phyloP scores from a whole-genome alignment of 2,329 filamentous ascomycete species.

The Aspergillus sp. region DNA sequence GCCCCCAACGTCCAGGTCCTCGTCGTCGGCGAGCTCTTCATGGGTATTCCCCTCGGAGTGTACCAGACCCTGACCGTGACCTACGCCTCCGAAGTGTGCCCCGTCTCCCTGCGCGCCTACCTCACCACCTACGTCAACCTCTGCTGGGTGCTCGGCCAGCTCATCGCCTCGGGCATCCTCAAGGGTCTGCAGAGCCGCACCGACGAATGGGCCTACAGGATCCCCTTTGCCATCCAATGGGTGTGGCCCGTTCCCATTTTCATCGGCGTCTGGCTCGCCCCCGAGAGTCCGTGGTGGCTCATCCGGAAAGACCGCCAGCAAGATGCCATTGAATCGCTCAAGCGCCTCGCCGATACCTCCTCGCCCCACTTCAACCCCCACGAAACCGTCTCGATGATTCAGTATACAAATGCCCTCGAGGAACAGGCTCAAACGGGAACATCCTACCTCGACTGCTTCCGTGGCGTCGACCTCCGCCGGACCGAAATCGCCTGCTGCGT shows the following conservation, averaged over 20 bases:
- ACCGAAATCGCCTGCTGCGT: conserved; percentile 47
- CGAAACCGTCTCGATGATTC: conserved; percentile 43
- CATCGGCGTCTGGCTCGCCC: conserved; percentile 48
- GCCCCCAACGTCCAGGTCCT: conserved; percentile 48
- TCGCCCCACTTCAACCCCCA: conserved; percentile 29
- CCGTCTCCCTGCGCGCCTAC: conserved; percentile 42
- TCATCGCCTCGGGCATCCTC: conserved; percentile 53
- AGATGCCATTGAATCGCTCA: conserved; percentile 39
- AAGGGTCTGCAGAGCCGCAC: conserved; percentile 44
- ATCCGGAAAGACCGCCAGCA: conserved; percentile 40
- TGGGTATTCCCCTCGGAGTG: conserved; percentile 52
- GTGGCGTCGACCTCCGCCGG: conserved; percentile 38
- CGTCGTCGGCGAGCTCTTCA: conserved; percentile 52
- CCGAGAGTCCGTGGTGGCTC: conserved; percentile 54
- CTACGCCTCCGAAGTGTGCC: conserved; percentile 49
- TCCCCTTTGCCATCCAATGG: conserved; percentile 55
- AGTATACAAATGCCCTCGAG: conserved; percentile 41
- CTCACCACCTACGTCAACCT: conserved; percentile 47
- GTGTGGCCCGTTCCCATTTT: conserved; percentile 55
- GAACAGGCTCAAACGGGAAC: conserved; percentile 24
- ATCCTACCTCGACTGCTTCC: conserved; percentile 37
- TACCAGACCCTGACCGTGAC: conserved; percentile 50
- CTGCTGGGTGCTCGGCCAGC: conserved; percentile 50
- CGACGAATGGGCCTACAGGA: conserved; percentile 54
- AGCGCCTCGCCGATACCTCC: conserved; percentile 35